Evolutionary conservation across 164 flowering plant genomes (phyloP).

Genomic region (Liriodendron chinense): DNA sequence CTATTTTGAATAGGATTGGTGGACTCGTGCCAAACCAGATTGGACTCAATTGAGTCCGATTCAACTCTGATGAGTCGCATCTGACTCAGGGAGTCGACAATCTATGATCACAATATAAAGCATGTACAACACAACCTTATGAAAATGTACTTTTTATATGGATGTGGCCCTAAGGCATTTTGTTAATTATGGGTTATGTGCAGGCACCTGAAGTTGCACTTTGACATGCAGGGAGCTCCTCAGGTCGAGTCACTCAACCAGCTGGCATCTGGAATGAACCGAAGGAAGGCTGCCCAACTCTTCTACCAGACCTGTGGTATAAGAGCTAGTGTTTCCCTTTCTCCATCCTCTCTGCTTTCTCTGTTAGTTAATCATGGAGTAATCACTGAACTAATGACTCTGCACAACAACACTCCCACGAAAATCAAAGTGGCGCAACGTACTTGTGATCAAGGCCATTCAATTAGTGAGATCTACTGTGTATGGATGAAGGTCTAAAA

Average conservation of each 20-base stretch:
- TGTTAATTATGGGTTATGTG: background rate
- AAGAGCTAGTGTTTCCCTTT: background rate
- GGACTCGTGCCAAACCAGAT: too few species aligned
- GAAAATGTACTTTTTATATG: too few species aligned
- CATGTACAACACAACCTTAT: too few species aligned
- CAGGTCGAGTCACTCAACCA: constrained; percentile 61
- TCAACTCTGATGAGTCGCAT: too few species aligned
- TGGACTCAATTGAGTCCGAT: too few species aligned
- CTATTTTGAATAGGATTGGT: too few species aligned
- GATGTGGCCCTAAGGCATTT: too few species aligned
- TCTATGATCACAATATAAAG: too few species aligned
- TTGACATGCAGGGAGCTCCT: constrained; percentile 73
- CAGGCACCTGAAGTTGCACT: constrained; percentile 80
- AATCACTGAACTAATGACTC: background rate
- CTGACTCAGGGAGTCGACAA: too few species aligned
- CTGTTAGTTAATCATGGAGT: background rate
- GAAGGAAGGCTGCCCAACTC: constrained; percentile 66
- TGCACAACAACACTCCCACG: background rate
- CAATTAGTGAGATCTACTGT: background rate
- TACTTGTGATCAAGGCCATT: background rate
- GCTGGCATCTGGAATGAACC: constrained; percentile 66
- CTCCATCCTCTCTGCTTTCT: background rate
- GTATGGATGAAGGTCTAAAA: background rate
- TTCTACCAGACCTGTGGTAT: constrained; percentile 93
- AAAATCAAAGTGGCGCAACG: background rate